Conservation (phyloP, 495 filamentous ascomycete species). For the Neurospora sp. region DNA sequence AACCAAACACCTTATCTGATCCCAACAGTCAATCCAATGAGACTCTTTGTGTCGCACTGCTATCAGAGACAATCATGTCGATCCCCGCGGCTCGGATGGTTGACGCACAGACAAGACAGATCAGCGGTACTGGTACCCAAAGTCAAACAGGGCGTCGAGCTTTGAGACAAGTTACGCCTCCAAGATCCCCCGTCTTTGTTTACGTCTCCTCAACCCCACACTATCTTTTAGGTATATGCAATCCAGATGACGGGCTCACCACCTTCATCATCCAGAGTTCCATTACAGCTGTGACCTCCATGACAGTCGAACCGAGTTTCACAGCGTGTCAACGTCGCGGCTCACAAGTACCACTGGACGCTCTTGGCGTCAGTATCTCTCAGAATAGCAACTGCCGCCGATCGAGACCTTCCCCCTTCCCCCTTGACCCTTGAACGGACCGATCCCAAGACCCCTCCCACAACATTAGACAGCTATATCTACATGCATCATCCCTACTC, state of each 20-base stretch:
- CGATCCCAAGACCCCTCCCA: background rate
- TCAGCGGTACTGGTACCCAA: background rate
- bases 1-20: background rate
- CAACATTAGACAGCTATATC: background rate
- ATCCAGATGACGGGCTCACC: background rate
- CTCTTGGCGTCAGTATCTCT: background rate
- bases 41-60: background rate
- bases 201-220: background rate
- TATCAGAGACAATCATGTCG: background rate
- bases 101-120: background rate
- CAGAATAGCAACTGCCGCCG: background rate
- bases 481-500: background rate
- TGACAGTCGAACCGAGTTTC: background rate
- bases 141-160: background rate
- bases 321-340: background rate
- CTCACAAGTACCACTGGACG: background rate
- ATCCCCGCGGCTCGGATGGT: background rate
- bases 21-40: background rate
- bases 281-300: background rate
- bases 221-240: background rate
- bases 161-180: background rate
- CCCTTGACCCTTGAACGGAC: background rate
- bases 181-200: background rate
- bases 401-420: background rate
- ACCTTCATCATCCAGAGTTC: background rate